A percentile compares a stretch with the other conserved stretches of the same genome.
These are phyloP conservation scores for Blastocystis sp. DNA, from an alignment of 352 stramenopile genomes.

Conservation along the genomic window DNA sequence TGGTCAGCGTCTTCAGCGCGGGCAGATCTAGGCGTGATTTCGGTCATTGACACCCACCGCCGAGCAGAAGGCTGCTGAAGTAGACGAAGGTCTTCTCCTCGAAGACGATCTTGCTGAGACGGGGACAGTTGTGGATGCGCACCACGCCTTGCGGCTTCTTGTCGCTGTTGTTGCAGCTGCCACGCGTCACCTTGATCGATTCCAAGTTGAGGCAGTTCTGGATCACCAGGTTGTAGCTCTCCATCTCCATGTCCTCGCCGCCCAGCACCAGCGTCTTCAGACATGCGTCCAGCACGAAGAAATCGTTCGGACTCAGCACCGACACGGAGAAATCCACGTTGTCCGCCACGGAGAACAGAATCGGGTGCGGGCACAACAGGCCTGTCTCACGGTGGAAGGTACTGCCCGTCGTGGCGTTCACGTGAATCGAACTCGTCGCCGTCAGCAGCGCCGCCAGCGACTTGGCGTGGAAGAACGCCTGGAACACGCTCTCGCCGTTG, in stretches of 20 bases:
- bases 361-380: not conserved
- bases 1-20: not conserved
- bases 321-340: not conserved
- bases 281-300: not conserved
- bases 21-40: not conserved
- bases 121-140: slow-evolving; percentile 25
- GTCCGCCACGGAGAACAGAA: not conserved
- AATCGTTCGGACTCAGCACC: not conserved
- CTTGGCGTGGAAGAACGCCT: not conserved
- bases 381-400: not conserved
- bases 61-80: slow-evolving; percentile 25
- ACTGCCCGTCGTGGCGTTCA: not conserved
- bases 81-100: not conserved
- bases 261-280: slow-evolving; percentile 4
- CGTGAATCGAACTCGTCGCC: not conserved
- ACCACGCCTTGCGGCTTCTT: not conserved
- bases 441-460: not conserved
- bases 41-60: not conserved
- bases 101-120: not conserved
- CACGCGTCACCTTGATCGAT: not conserved
- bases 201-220: not conserved
- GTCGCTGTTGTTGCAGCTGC: not conserved
- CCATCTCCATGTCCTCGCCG: not conserved
- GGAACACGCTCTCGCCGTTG: not conserved
- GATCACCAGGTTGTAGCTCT: not conserved